A percentile compares a stretch with the other conserved stretches of the same genome.
phyloP scores from a whole-genome alignment of 2,329 filamentous ascomycete genomes.

The Dryadomyces quercus-mongolicae region DNA sequence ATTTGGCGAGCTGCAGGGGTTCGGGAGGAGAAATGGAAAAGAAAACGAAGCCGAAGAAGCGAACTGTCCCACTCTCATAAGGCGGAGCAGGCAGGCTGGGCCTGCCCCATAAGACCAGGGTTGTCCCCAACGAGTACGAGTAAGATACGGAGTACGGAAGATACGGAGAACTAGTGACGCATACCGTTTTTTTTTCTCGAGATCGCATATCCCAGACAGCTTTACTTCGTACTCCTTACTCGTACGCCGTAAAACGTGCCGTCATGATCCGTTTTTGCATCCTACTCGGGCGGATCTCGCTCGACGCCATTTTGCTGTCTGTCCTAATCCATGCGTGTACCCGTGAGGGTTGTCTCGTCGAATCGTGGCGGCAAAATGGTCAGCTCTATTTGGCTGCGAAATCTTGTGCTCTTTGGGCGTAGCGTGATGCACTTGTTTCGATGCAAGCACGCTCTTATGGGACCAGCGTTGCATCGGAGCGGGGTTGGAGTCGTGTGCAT shows the following conservation, averaged over 20 bases:
- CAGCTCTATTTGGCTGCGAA: neutral
- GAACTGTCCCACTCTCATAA: neutral
- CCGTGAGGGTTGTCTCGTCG: no score
- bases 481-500: slow-evolving; percentile 1
- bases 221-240: no score
- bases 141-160: neutral
- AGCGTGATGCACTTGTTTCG: neutral
- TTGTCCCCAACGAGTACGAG: neutral
- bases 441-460: neutral
- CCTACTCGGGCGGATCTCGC: no score
- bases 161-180: neutral
- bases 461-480: neutral
- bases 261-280: no score
- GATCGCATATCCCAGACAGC: neutral
- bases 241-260: no score
- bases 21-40: neutral
- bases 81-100: neutral
- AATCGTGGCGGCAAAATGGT: neutral
- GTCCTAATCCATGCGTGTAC: no score
- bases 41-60: neutral
- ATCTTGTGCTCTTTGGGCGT: neutral
- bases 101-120: neutral
- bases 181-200: neutral
- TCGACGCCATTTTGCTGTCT: no score
- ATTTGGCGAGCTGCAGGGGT: neutral